Evolutionary conservation across 768 basidiomycete genomes (phyloP).

Genomic region (Roridomyces roridus): DNA sequence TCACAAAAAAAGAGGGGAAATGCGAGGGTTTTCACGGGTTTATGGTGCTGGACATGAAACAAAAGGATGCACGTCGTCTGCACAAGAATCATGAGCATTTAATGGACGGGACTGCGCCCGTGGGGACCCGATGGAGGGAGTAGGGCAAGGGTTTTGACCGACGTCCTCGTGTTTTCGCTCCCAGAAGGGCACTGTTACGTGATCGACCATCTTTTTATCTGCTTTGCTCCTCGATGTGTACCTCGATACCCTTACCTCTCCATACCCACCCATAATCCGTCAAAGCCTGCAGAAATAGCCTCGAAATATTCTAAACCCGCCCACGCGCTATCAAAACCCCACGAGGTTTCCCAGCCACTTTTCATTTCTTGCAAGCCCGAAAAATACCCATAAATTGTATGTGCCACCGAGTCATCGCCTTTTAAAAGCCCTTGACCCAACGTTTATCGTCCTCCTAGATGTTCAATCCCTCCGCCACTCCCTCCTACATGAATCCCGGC

Average conservation of each 20-base stretch:
- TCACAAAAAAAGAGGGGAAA: neutral
- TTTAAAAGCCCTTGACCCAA: conserved; percentile 30
- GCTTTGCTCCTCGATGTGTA: neutral
- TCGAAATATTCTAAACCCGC: no score
- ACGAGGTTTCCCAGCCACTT: conserved; percentile 49
- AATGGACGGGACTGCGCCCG: neutral
- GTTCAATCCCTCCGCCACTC: conserved; percentile 22
- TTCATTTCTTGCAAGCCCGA: conserved; percentile 35
- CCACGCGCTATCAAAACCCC: conserved; percentile 11
- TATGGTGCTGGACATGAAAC: no score
- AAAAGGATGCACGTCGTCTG: no score
- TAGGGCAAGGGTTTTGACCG: conserved; percentile 44
- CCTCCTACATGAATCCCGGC: conserved; percentile 26
- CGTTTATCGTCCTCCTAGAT: conserved; percentile 14
- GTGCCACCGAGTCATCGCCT: conserved; percentile 35
- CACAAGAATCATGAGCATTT: no score
- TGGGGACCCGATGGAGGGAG: neutral
- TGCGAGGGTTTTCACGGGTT: no score
- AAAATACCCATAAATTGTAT: conserved; percentile 32
- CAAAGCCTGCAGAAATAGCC: no score
- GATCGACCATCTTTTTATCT: neutral
- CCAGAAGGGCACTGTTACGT: neutral
- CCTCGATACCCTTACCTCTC: neutral
- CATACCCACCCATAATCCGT: neutral
- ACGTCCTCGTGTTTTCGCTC: conserved; percentile 22